A percentile compares a stretch with the other conserved stretches of the same genome.
Conservation (phyloP, 257 asterid species). For the Cinchona pubescens region DNA sequence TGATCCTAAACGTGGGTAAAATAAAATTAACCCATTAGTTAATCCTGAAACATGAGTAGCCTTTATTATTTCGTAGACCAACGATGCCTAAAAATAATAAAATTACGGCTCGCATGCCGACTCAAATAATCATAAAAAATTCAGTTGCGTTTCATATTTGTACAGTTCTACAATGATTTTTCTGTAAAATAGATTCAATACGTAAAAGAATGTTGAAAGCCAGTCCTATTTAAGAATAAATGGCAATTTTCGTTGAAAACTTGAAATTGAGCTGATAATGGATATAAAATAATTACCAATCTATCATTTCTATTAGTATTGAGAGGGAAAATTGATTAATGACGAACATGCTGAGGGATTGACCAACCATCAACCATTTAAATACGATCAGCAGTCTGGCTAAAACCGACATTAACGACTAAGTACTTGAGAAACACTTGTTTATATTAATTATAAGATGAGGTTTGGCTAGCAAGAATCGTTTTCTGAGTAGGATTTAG, state of each 20-base stretch:
- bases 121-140: neutral
- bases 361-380: neutral
- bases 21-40: neutral
- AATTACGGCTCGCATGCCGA: constrained; percentile 6
- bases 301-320: too few species aligned
- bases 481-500: neutral
- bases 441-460: neutral
- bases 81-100: neutral
- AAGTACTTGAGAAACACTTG: too few species aligned
- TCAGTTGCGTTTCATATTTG: constrained; percentile 6
- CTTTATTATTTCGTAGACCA: neutral
- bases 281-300: too few species aligned
- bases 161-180: neutral
- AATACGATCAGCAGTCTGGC: neutral
- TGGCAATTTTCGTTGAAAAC: too few species aligned
- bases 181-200: neutral
- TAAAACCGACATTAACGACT: constrained; percentile 5
- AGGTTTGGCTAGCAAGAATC: neutral
- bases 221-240: too few species aligned
- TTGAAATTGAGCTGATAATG: too few species aligned
- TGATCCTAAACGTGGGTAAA: too few species aligned
- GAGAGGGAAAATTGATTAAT: too few species aligned
- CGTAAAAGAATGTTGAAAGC: too few species aligned
- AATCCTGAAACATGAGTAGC: neutral
- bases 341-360: too few species aligned